Percentiles rank a stretch among this genome's conserved stretches.
phyloP scores from a whole-genome alignment of 1,284 basidiomycete species.

The Ustilago xerochloae region DNA sequence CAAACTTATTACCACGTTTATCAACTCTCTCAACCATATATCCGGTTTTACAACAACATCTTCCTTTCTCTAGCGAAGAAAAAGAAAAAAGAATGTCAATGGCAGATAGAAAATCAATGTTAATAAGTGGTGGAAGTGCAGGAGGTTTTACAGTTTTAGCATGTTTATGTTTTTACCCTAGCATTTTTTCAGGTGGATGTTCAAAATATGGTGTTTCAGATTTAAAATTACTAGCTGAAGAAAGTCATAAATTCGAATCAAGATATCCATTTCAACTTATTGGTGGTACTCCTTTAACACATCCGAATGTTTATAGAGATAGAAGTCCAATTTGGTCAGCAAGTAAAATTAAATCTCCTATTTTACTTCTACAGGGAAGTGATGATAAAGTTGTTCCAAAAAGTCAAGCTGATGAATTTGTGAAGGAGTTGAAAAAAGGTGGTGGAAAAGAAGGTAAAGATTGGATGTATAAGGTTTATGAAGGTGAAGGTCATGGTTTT shows the following conservation, averaged over 20 bases:
- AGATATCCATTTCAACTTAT: constrained; percentile 73
- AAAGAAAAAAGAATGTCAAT: background rate
- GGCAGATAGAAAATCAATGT: constrained; percentile 32
- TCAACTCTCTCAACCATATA: constrained; percentile 34
- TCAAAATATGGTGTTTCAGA: constrained; percentile 44
- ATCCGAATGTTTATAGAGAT: constrained; percentile 72
- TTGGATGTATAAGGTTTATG: constrained; percentile 51
- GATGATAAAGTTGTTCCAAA: constrained; percentile 75
- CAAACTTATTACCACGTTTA: constrained; percentile 45
- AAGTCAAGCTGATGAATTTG: constrained; percentile 71
- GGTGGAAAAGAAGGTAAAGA: constrained; percentile 18
- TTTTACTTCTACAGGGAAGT: constrained; percentile 74
- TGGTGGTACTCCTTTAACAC: constrained; percentile 72
- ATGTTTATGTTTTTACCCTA: constrained; percentile 67
- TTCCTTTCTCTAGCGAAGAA: constrained; percentile 2
- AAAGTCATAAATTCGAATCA: constrained; percentile 78
- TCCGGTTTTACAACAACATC: constrained; percentile 19
- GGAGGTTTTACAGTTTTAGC: constrained; percentile 76
- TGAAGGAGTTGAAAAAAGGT: constrained; percentile 25
- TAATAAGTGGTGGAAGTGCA: constrained; percentile 67
- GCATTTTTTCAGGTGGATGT: constrained; percentile 37
- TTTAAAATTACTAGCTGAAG: constrained; percentile 43
- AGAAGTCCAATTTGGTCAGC: constrained; percentile 73
- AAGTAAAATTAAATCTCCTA: constrained; percentile 72
- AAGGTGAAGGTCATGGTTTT: constrained; percentile 58